Base-by-base conservation (phyloP, 805 yeast genomes). In the Ogataea pilisensis region DNA sequence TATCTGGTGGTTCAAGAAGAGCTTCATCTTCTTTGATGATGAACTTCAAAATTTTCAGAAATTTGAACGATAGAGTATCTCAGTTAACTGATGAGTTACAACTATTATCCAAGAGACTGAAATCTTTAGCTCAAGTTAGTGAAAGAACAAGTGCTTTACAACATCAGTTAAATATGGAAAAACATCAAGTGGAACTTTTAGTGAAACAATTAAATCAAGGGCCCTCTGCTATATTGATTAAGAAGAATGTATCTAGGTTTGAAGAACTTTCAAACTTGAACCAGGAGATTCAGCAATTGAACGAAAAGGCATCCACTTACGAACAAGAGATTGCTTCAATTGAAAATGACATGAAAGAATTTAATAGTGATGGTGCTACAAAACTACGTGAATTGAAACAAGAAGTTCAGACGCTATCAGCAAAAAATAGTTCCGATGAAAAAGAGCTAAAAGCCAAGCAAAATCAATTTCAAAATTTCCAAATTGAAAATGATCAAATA, bases 1-100 rank as follows among this genome's bases (percentile, higher is more conserved):
- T 93, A 21, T 85, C 96, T 1, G 99, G 99, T 35, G 98, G 98
- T n/a, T 81, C 95, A 17, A 73, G 91, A 50, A 79, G 72, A 47
- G 68, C 69, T 36, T 66, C 76, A 13, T 71, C 77, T 2, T 75
- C 88, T 0, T 61, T 84, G 3, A 68, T 90, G 42, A 59, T 77
- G 9, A 77, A 76, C 33, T 76, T 89, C 58, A 91, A 83, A 53
- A 75, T 75, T 43, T 82, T 73, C 50, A 60, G 63, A 14, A 55
- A 48, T 3, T 53, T 78, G 29, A 75, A 75, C 49, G 42, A 46
- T 1, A 73, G 75, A 34, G 60, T 84, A 32, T 49, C 53, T 3
- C 48, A 51, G 0, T 48, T 81, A 1, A 62, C 65, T 21, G 39
- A 33, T 3, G 72, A 77, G 41, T 58, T 85, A 27, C 44, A 51